A percentile compares a stretch with the other conserved stretches of the same genome.
Evolutionary conservation across 2,329 filamentous ascomycete genomes (phyloP).

Genomic region (Penicillium aurantiogriseum): DNA sequence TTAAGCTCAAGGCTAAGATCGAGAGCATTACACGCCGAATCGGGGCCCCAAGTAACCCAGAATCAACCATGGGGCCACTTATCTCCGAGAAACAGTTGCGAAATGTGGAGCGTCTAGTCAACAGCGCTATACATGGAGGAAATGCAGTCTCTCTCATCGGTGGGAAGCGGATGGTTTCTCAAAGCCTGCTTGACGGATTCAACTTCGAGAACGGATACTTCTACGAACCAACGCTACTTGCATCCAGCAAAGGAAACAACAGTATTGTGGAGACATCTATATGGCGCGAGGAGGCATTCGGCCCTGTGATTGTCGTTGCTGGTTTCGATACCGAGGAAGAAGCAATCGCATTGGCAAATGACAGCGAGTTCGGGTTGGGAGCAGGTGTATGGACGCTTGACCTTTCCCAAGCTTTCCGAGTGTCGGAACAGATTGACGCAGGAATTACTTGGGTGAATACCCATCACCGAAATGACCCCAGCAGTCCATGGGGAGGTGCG

Average conservation of each 20-base stretch:
- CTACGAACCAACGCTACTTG: constrained; percentile 19
- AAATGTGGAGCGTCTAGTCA: constrained; percentile 14
- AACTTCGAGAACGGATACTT: constrained; percentile 19
- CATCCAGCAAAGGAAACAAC: not conserved
- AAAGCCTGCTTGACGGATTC: constrained; percentile 15
- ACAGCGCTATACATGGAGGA: not conserved
- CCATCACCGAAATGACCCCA: constrained; percentile 72
- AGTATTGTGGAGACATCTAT: constrained; percentile 27
- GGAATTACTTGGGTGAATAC: constrained; percentile 51
- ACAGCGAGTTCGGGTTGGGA: constrained; percentile 51
- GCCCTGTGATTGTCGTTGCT: constrained; percentile 52
- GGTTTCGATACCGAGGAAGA: constrained; percentile 49
- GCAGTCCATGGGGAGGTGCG: constrained; percentile 67
- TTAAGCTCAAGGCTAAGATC: constrained; percentile 45
- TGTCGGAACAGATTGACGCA: constrained; percentile 49
- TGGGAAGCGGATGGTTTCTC: constrained; percentile 14
- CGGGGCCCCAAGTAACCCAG: constrained; percentile 13
- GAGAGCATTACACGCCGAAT: constrained; percentile 42
- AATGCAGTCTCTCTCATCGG: constrained; percentile 7
- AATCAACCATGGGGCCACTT: constrained; percentile 22
- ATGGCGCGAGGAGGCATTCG: constrained; percentile 50
- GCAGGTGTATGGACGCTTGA: constrained; percentile 54
- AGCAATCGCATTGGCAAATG: constrained; percentile 50
- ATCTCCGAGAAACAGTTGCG: constrained; percentile 17
- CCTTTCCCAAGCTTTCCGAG: constrained; percentile 48